Evolutionary conservation across 352 stramenopile genomes (phyloP), one percentile per base, ranked within the genome.

Genomic region (Thalassiosira livingstoniorum): DNA sequence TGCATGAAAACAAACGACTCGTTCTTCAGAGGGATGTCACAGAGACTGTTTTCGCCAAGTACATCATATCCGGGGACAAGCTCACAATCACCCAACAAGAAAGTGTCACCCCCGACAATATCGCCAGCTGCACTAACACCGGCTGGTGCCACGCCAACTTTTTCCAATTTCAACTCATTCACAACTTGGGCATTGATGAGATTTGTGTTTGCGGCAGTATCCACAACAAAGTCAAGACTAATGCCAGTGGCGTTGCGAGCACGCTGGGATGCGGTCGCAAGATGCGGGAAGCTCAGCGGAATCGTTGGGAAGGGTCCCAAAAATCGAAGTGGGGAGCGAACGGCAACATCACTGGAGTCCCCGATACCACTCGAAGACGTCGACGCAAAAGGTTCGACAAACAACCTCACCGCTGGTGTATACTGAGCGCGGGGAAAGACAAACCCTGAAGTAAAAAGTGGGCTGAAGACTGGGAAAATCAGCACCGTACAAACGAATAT

Each of bases 171-270:
- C 45, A 93, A 80, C 66, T 92, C 86, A 32, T 66, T 39, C 4
- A 82, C 86, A 15, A 93, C 85, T 72, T 90, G 87, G 37, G 37
- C 55, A 72, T 92, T 89, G 29, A 93, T 87, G 1, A 87, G 92
- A 61, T 93, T 93, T 2, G 75, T 83, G 65, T 93, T 93, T 13
- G 89, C 85, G 7, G 85, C 89, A n/a, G 89, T 93, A 72, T 92
- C 89, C 0, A 93, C 47, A 0, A 92, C 69, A 76, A 91, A 93
- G 78, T 93, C 89, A 55, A 93, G 75, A 45, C 45, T 77, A 18
- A 93, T 72, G 1, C 89, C 89, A 0, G 85, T 89, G 0, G 86
- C 62, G 73, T 92, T 91, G 13, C 65, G 71, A 51, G 75, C 60
- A 13, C 80, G 73, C 74, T 93, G 89, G 15, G 82, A 80, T 1